phyloP scores from a whole-genome alignment of 2,329 filamentous ascomycete genomes.

The Metarhizium rileyi region DNA sequence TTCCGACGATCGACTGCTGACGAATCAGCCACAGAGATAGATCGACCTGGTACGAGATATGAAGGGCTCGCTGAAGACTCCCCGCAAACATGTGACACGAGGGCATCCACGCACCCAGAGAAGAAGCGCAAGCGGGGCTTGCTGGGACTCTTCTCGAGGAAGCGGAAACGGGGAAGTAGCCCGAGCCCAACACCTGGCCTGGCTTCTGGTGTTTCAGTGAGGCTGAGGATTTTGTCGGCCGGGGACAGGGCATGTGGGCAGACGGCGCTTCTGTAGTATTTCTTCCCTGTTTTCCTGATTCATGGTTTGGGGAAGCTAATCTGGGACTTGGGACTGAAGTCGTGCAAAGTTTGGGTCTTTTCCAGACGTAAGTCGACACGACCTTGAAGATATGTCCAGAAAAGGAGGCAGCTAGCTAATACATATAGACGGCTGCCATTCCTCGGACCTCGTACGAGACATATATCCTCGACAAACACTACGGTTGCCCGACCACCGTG shows the following conservation, averaged over 20 bases:
- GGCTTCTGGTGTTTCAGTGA: slow-evolving; percentile 5
- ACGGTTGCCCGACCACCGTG: slow-evolving; percentile 16
- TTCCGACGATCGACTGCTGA: not conserved
- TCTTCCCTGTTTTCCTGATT: not conserved
- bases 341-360: slow-evolving; percentile 28
- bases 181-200: slow-evolving; percentile 8
- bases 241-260: slow-evolving; percentile 23
- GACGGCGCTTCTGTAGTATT: slow-evolving; percentile 29
- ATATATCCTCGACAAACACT: slow-evolving; percentile 19
- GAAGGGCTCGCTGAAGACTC: not conserved
- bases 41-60: not conserved
- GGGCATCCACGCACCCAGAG: not conserved
- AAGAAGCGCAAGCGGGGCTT: not conserved
- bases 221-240: slow-evolving; percentile 27
- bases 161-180: slow-evolving; percentile 17
- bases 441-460: slow-evolving; percentile 25
- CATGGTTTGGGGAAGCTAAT: not conserved
- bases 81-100: not conserved
- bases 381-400: not conserved
- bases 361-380: slow-evolving; percentile 22
- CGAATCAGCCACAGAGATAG: not conserved
- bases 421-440: slow-evolving; percentile 20
- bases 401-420: not conserved
- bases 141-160: slow-evolving; percentile 8
- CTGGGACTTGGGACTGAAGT: slow-evolving; percentile 13